Conservation (phyloP, 2,329 filamentous ascomycete genomes). For the Calcarisporium arbuscula region DNA sequence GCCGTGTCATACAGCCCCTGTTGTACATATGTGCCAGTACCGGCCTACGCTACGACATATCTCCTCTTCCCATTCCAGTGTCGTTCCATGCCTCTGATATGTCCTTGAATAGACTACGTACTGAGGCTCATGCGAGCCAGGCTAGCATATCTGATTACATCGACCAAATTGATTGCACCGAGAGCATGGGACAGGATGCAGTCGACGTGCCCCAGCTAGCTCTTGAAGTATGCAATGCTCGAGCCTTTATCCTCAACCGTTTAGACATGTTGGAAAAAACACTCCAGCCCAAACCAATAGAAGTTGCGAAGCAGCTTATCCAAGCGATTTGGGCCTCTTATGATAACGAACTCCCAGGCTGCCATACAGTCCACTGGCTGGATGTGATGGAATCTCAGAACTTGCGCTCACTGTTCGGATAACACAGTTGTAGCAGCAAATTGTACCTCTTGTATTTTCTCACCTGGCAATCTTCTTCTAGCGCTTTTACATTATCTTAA, state of each 20-base stretch:
- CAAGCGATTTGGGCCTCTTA: constrained; percentile 36
- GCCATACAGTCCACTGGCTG: constrained; percentile 32
- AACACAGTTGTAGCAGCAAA: no score
- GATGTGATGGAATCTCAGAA: constrained; percentile 34
- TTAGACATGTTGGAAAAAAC: constrained; percentile 31
- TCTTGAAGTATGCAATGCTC: constrained; percentile 30
- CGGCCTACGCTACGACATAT: constrained; percentile 21
- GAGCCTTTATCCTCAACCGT: constrained; percentile 31
- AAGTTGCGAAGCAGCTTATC: constrained; percentile 34
- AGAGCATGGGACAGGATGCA: no score
- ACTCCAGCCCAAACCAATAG: constrained; percentile 34
- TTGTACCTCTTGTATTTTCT: no score
- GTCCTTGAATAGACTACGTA: no score
- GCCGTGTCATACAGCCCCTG: constrained; percentile 29
- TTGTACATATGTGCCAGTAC: constrained; percentile 31
- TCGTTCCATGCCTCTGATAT: no score
- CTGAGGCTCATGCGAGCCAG: no score
- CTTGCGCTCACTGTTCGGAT: constrained; percentile 27
- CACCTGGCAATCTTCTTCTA: no score
- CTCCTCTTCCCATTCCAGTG: not conserved
- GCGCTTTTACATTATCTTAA: no score
- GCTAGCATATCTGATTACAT: constrained; percentile 6
- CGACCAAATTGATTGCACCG: constrained; percentile 4
- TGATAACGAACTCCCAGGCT: constrained; percentile 26
- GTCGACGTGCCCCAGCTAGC: no score